A percentile compares a stretch with the other conserved stretches of the same genome.
Conservation (phyloP, 805 yeast species). For the Alloascoidea africana region DNA sequence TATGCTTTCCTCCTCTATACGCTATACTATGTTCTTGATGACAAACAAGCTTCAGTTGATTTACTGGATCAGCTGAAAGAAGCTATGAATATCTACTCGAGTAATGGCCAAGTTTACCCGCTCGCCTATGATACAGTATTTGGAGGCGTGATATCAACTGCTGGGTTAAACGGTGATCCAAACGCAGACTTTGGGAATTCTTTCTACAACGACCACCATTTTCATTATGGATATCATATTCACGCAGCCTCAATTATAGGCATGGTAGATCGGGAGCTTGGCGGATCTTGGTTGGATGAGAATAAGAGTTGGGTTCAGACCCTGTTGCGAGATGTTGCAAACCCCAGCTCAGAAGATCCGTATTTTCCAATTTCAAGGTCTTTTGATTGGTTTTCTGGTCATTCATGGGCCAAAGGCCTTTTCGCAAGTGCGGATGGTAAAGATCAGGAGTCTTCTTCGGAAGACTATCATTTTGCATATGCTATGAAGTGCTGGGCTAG, state of each 20-base stretch:
- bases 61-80: conserved; percentile 43
- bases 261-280: conserved; percentile 34
- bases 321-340: conserved; percentile 52
- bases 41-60: conserved; percentile 31
- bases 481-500: conserved; percentile 59
- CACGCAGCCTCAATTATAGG: conserved; percentile 76
- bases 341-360: conserved; percentile 32
- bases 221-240: conserved; percentile 73
- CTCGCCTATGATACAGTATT: conserved; percentile 66
- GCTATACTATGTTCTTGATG: conserved; percentile 47
- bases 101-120: conserved; percentile 57
- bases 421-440: conserved; percentile 50
- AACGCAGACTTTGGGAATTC: conserved; percentile 67
- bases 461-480: conserved; percentile 55
- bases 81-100: conserved; percentile 56
- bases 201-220: conserved; percentile 76
- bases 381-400: conserved; percentile 64
- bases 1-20: conserved; percentile 78
- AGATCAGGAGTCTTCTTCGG: conserved; percentile 58
- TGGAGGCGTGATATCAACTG: conserved; percentile 14
- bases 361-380: conserved; percentile 50
- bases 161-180: neutral
- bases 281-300: conserved; percentile 30
- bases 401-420: conserved; percentile 63
- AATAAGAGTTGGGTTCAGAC: conserved; percentile 43